These are phyloP conservation scores for Colletotrichum costaricense DNA, from an alignment of 2,329 filamentous ascomycete genomes.

Conservation along the genomic window DNA sequence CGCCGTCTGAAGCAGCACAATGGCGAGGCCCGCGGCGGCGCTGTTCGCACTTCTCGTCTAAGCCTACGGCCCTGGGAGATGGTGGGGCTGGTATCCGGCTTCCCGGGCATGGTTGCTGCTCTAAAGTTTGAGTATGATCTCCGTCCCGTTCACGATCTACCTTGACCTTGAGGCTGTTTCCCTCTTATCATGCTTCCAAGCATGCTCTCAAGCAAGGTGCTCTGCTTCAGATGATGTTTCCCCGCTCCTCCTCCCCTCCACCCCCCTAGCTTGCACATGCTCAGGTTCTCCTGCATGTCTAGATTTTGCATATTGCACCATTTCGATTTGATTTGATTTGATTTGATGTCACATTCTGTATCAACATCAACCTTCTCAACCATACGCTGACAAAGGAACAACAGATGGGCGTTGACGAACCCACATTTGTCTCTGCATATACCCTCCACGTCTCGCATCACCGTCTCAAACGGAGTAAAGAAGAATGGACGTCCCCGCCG, in stretches of 20 bases:
- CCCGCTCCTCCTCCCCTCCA: slow-evolving; percentile 5
- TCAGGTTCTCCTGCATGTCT: not conserved
- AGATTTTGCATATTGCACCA: not conserved
- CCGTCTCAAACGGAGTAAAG: slow-evolving; percentile 62
- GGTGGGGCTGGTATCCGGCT: slow-evolving; percentile 86
- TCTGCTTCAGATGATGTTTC: slow-evolving; percentile 24
- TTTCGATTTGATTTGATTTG: not conserved
- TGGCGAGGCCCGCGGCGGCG: slow-evolving; percentile 84
- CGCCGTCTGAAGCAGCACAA: slow-evolving; percentile 93
- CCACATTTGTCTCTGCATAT: slow-evolving; percentile 85
- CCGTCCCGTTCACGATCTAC: slow-evolving; percentile 5
- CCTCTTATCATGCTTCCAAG: not conserved
- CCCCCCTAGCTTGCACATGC: slow-evolving; percentile 19
- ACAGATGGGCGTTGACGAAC: slow-evolving; percentile 92
- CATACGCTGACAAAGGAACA: slow-evolving; percentile 2
- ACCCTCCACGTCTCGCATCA: slow-evolving; percentile 69
- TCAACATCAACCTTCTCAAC: not conserved
- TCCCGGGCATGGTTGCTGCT: slow-evolving; percentile 86
- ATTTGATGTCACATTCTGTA: not conserved
- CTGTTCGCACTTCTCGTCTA: slow-evolving; percentile 76
- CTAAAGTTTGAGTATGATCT: slow-evolving; percentile 85
- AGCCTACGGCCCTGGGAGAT: slow-evolving; percentile 90
- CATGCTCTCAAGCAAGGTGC: no score
- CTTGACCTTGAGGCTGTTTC: not conserved
- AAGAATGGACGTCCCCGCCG: slow-evolving; percentile 65